phyloP scores from a whole-genome alignment of 2,329 filamentous ascomycete genomes.

The Orbilia oligospora region DNA sequence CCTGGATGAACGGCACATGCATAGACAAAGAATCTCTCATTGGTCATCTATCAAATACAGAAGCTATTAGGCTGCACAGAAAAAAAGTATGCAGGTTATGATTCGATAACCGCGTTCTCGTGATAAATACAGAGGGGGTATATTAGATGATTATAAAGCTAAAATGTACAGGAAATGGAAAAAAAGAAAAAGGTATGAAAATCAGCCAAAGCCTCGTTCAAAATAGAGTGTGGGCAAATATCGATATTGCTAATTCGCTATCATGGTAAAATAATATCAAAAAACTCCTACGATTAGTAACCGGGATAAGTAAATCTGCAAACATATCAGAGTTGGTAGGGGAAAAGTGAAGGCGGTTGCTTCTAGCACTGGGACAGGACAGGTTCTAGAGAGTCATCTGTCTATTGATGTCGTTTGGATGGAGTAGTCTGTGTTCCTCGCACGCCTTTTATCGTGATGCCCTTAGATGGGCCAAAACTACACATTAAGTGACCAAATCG shows the following conservation, averaged over 20 bases:
- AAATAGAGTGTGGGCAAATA: neutral
- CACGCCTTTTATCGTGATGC: neutral
- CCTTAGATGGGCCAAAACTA: too few species aligned
- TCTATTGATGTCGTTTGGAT: neutral
- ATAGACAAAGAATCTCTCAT: neutral
- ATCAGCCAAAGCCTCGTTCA: neutral
- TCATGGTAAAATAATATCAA: neutral
- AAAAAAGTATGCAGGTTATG: neutral
- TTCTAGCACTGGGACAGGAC: too few species aligned
- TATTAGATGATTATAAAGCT: neutral
- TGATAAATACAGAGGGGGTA: neutral
- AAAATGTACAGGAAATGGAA: slow-evolving; percentile 1
- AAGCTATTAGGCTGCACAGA: neutral
- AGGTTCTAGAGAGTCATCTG: too few species aligned
- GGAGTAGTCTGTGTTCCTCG: neutral
- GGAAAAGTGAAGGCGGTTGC: neutral
- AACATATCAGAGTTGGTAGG: neutral
- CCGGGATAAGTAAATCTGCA: neutral
- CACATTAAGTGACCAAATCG: neutral
- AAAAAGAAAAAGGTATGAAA: neutral
- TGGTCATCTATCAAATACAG: neutral
- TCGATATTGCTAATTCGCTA: neutral
- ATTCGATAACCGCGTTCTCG: neutral
- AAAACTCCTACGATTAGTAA: slow-evolving; percentile 19
- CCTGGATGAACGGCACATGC: neutral